These are phyloP conservation scores for Phytophthora boehmeriae DNA, from an alignment of 352 stramenopile species.

Conservation along the genomic window DNA sequence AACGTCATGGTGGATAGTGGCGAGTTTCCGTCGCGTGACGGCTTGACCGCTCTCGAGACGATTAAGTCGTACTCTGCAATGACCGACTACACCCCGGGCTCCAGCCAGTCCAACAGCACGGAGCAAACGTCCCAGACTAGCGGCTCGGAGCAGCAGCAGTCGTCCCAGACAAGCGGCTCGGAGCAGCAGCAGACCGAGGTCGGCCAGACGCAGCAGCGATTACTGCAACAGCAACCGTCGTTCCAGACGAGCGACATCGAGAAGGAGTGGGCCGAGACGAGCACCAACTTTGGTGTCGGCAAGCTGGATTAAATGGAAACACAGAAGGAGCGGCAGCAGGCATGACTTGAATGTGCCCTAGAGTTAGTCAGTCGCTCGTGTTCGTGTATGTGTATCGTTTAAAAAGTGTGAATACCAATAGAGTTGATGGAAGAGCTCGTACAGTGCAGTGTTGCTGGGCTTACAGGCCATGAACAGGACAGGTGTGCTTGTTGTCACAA, in stretches of 20 bases:
- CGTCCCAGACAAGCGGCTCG: not conserved
- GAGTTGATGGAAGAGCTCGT: constrained; percentile 4
- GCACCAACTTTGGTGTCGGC: constrained; percentile 30
- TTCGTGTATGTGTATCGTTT: constrained; percentile 15
- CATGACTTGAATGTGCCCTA: constrained; percentile 3
- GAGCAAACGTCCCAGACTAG: constrained; percentile 10
- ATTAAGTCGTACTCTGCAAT: constrained; percentile 22
- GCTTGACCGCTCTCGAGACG: constrained; percentile 14
- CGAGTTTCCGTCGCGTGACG: constrained; percentile 16
- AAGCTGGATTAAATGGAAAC: constrained; percentile 24
- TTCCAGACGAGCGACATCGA: constrained; percentile 12
- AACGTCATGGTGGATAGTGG: constrained; percentile 37
- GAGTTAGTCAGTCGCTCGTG: not conserved
- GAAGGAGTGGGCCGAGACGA: constrained; percentile 19
- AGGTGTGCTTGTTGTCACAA: too few relatives aligned
- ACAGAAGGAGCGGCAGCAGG: not conserved
- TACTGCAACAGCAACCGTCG: not conserved
- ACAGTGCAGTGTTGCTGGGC: not conserved
- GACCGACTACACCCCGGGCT: constrained; percentile 5
- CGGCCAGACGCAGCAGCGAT: too few relatives aligned
- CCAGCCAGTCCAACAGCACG: not conserved
- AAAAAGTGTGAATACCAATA: constrained; percentile 8
- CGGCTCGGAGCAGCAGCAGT: constrained; percentile 2
- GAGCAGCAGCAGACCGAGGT: too few relatives aligned
- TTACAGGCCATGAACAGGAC: too few relatives aligned